Percentiles rank a stretch among this genome's conserved stretches.
These are phyloP conservation scores for Schwanniomyces vanrijiae DNA, from an alignment of 805 yeast genomes.

Conservation along the genomic window DNA sequence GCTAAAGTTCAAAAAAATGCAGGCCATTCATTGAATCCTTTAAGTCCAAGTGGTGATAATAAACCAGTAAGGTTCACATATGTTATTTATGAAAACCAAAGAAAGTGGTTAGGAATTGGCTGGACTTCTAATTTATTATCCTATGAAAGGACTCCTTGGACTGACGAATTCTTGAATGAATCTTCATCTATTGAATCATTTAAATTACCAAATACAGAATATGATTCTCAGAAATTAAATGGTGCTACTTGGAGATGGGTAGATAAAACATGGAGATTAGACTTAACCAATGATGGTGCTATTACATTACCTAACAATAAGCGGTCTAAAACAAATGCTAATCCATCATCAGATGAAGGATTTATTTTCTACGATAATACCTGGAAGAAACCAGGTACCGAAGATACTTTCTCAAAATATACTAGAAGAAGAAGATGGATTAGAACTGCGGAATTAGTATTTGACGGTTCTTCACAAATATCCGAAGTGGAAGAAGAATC, in stretches of 20 bases:
- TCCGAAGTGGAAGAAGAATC: not conserved
- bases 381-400: slow-evolving; percentile 89
- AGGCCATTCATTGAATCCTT: slow-evolving; percentile 20
- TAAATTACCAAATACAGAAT: slow-evolving; percentile 71
- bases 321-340: slow-evolving; percentile 55
- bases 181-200: slow-evolving; percentile 74
- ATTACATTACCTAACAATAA: slow-evolving; percentile 66
- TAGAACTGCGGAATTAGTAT: slow-evolving; percentile 83
- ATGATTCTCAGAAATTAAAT: slow-evolving; percentile 43
- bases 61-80: slow-evolving; percentile 80
- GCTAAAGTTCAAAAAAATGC: slow-evolving; percentile 48
- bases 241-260: slow-evolving; percentile 94
- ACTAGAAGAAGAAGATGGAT: slow-evolving; percentile 96
- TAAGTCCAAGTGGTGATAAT: slow-evolving; percentile 15
- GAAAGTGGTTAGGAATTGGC: slow-evolving; percentile 97
- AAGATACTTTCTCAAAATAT: slow-evolving; percentile 84
- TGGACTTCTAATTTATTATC: slow-evolving; percentile 93
- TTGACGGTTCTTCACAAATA: slow-evolving; percentile 11
- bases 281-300: slow-evolving; percentile 84
- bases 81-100: slow-evolving; percentile 90
- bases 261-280: slow-evolving; percentile 88
- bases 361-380: slow-evolving; percentile 88
- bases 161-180: slow-evolving; percentile 92
- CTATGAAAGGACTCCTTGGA: slow-evolving; percentile 95
- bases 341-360: slow-evolving; percentile 81